phyloP scores from a whole-genome alignment of 352 stramenopile genomes.

The Pythium vanterpoolii region DNA sequence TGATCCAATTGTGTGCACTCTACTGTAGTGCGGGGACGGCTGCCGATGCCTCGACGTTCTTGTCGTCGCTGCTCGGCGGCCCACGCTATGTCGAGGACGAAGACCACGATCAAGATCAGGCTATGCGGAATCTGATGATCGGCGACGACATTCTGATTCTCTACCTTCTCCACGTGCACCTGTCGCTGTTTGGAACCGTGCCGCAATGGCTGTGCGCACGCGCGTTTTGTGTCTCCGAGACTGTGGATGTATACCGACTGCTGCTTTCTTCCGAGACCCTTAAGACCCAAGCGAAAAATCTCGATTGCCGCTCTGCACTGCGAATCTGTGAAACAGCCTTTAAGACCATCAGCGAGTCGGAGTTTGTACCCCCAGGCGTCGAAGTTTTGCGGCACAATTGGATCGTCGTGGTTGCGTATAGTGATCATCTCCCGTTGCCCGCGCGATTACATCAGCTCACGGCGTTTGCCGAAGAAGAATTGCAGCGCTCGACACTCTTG shows the following conservation, averaged over 20 bases:
- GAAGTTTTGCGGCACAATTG: constrained; percentile 21
- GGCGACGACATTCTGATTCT: constrained; percentile 21
- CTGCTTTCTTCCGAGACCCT: background rate
- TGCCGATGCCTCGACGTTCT: constrained; percentile 2
- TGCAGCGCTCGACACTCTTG: background rate
- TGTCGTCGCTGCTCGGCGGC: constrained; percentile 5
- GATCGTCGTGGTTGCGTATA: constrained; percentile 6
- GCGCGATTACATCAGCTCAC: background rate
- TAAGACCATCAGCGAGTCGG: background rate
- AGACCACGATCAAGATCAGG: background rate
- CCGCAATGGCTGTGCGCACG: constrained; percentile 15
- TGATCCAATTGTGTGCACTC: constrained; percentile 17
- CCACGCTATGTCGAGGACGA: background rate
- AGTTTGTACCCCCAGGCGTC: constrained; percentile 8
- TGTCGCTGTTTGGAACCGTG: constrained; percentile 3
- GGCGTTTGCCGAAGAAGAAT: background rate
- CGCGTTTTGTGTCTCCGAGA: background rate
- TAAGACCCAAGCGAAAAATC: background rate
- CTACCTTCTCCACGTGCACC: constrained; percentile 11
- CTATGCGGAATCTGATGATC: constrained; percentile 15
- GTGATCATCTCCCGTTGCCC: background rate
- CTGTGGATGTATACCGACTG: constrained; percentile 12
- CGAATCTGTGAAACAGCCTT: constrained; percentile 11
- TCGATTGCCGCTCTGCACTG: background rate
- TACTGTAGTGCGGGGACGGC: constrained; percentile 1